Conservation (phyloP, 2,329 filamentous ascomycete species). For the Emericellopsis cladophorae region DNA sequence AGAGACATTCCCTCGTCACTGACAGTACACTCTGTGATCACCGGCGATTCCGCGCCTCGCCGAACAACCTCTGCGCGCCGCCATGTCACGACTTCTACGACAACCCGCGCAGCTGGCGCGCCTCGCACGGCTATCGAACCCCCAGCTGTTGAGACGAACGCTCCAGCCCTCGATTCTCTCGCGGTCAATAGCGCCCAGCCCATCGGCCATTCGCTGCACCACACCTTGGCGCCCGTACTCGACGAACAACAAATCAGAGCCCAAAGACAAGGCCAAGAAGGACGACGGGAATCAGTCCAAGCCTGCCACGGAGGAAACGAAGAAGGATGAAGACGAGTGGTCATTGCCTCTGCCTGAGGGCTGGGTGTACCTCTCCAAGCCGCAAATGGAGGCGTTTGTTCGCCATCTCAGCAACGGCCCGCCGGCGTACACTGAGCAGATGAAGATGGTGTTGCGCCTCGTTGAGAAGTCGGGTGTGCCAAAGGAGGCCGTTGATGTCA, state of each 20-base stretch:
- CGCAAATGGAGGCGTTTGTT: conserved; percentile 40
- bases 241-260: conserved; percentile 19
- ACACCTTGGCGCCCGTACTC: conserved; percentile 23
- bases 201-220: conserved; percentile 18
- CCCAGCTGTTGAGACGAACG: conserved; percentile 34
- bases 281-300: conserved; percentile 10
- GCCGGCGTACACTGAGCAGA: conserved; percentile 42
- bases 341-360: conserved; percentile 25
- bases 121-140: conserved; percentile 43
- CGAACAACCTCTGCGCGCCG: conserved; percentile 10
- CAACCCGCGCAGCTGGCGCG: conserved; percentile 54
- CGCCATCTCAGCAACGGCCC: conserved; percentile 51
- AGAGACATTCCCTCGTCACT: conserved; percentile 3
- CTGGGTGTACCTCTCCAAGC: conserved; percentile 31
- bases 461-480: conserved; percentile 61
- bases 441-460: conserved; percentile 47
- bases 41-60: conserved; percentile 19
- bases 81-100: conserved; percentile 55
- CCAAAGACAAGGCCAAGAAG: conserved; percentile 9
- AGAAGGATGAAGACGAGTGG: conserved; percentile 3
- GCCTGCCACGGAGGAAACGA: neutral
- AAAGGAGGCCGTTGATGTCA: conserved; percentile 46
- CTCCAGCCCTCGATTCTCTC: conserved; percentile 19
- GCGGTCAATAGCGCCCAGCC: conserved; percentile 19
- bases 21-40: conserved; percentile 6